Evolutionary conservation across 208 protist species (phyloP).

Genomic region (Trypanosoma lewisi): DNA sequence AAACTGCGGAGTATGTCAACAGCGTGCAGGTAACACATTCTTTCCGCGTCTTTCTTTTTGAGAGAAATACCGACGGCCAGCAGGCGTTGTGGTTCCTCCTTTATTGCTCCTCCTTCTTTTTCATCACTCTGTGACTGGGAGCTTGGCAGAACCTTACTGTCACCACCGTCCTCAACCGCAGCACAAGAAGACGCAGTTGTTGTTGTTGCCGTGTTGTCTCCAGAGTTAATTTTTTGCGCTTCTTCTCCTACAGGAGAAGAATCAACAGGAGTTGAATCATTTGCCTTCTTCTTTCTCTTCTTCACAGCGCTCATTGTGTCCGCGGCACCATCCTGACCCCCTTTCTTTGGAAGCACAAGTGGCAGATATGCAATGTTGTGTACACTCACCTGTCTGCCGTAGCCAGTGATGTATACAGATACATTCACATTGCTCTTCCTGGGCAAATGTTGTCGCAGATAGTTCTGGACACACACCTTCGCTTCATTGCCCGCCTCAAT

Average conservation of each 20-base stretch:
- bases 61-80: slow-evolving; percentile 70
- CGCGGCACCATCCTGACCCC: background rate
- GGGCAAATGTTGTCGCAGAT: slow-evolving; percentile 31
- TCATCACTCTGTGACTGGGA: background rate
- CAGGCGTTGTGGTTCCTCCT: slow-evolving; percentile 18
- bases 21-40: slow-evolving; percentile 80
- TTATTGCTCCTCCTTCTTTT: background rate
- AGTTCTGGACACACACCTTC: slow-evolving; percentile 61
- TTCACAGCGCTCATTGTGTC: background rate
- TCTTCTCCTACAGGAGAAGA: background rate
- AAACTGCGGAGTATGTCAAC: slow-evolving; percentile 43
- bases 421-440: slow-evolving; percentile 28
- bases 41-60: slow-evolving; percentile 80
- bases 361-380: slow-evolving; percentile 71
- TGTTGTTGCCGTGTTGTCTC: background rate
- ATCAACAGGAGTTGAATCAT: background rate
- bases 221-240: background rate
- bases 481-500: slow-evolving; percentile 52
- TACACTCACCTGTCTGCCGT: slow-evolving; percentile 44
- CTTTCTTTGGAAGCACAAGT: slow-evolving; percentile 29
- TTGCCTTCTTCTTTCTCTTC: slow-evolving; percentile 14
- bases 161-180: background rate
- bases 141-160: background rate
- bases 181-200: background rate
- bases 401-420: slow-evolving; percentile 52